phyloP scores from a whole-genome alignment of 2,329 filamentous ascomycete species.

The Phaeosphaeria sp. region DNA sequence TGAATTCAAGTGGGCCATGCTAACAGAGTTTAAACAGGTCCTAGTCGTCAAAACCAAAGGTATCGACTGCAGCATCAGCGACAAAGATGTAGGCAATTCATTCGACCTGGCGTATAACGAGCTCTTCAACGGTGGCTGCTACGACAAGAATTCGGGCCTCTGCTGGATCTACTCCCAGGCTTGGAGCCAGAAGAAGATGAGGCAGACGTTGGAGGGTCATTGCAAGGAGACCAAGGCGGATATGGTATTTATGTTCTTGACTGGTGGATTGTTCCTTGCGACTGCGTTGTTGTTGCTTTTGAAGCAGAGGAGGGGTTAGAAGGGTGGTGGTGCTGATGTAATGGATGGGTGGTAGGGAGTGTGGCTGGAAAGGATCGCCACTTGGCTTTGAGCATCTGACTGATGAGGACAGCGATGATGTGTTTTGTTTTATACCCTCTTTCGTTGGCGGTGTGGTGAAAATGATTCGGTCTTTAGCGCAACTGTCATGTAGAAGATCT shows the following conservation, averaged over 20 bases:
- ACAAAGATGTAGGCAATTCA: not conserved
- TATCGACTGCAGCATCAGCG: conserved; percentile 10
- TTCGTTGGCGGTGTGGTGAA: not conserved
- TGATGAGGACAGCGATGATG: not conserved
- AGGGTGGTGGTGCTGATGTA: not conserved
- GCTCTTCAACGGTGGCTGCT: conserved; percentile 27
- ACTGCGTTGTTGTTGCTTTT: conserved; percentile 14
- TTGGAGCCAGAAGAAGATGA: not conserved
- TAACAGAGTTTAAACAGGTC: conserved; percentile 12
- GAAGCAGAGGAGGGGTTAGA: conserved; percentile 19
- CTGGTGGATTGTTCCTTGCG: conserved; percentile 18
- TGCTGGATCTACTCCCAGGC: not conserved
- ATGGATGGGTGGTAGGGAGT: not conserved
- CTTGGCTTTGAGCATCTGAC: not conserved
- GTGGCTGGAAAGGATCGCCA: not conserved
- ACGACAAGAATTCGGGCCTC: not conserved
- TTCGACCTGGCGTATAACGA: conserved; percentile 12
- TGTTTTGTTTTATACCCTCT: not conserved
- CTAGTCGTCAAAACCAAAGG: conserved; percentile 26
- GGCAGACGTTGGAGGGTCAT: conserved; percentile 9
- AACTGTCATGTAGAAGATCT: not conserved
- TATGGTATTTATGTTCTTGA: conserved; percentile 35
- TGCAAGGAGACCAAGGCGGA: conserved; percentile 33
- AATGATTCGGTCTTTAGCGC: not conserved
- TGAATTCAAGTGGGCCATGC: not conserved